phyloP scores from a whole-genome alignment of 768 basidiomycete species.

The Phylloporus rhodoxanthus region DNA sequence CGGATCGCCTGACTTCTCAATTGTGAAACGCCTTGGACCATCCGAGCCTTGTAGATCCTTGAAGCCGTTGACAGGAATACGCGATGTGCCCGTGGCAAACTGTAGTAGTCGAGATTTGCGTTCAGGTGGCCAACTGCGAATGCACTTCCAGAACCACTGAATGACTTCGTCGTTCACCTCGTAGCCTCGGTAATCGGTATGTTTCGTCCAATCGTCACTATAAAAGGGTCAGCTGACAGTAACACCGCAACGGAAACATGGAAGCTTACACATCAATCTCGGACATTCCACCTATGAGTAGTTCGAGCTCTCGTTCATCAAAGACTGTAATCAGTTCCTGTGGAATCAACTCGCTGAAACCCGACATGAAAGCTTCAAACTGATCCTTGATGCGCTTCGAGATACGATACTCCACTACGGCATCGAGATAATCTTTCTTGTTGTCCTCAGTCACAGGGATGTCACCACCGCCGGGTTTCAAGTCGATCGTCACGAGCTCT shows the following conservation, averaged over 20 bases:
- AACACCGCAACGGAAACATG: not conserved
- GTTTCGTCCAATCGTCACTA: constrained; percentile 97
- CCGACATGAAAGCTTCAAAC: constrained; percentile 99
- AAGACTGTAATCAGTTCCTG: constrained; percentile 98
- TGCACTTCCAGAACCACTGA: constrained; percentile 99
- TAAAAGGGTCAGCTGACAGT: not conserved
- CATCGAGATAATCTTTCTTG: constrained; percentile 97
- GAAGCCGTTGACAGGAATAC: constrained; percentile 98
- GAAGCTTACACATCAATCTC: constrained; percentile 91
- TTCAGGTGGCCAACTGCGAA: constrained; percentile 96
- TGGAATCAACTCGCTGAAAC: constrained; percentile 98
- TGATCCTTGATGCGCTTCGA: constrained; percentile 96
- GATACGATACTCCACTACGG: constrained; percentile 94
- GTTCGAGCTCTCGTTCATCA: constrained; percentile 94
- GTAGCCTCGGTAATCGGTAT: constrained; percentile 97
- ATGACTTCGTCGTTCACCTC: constrained; percentile 94
- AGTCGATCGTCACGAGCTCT: constrained; percentile 94
- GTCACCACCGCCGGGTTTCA: constrained; percentile 84
- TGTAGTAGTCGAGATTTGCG: constrained; percentile 94
- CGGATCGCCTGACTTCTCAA: constrained; percentile 97
- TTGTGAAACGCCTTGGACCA: constrained; percentile 94
- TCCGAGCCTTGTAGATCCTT: constrained; percentile 98
- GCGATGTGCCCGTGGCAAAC: constrained; percentile 95
- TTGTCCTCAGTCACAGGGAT: constrained; percentile 91
- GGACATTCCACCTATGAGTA: constrained; percentile 98